phyloP scores from a whole-genome alignment of 805 yeast species.

The Vanderwaltozyma polyspora region DNA sequence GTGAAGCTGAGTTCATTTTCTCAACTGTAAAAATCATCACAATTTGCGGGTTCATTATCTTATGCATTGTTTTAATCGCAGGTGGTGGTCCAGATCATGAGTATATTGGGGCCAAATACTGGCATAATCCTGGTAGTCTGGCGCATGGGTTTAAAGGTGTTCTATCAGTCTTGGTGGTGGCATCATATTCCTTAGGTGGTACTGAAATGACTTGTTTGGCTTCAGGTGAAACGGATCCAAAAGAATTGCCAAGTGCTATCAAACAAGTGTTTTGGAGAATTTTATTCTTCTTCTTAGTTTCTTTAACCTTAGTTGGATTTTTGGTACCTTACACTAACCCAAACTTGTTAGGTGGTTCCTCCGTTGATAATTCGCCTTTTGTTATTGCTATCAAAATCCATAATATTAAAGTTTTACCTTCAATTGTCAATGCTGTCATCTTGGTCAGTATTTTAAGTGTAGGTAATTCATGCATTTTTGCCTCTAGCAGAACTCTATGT shows the following conservation, averaged over 20 bases:
- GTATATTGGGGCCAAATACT: constrained; percentile 36
- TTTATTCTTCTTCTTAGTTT: constrained; percentile 42
- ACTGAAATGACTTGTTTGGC: constrained; percentile 62
- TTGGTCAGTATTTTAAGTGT: constrained; percentile 42
- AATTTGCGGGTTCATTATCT: constrained; percentile 38
- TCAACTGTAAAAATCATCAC: constrained; percentile 37
- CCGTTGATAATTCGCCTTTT: constrained; percentile 51
- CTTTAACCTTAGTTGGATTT: constrained; percentile 47
- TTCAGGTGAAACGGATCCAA: constrained; percentile 60
- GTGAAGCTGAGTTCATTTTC: constrained; percentile 39
- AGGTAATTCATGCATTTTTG: constrained; percentile 38
- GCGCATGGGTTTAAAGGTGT: constrained; percentile 52
- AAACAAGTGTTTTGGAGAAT: constrained; percentile 62
- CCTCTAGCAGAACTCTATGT: constrained; percentile 41
- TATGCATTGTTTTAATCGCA: constrained; percentile 36
- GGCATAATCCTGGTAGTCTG: constrained; percentile 45
- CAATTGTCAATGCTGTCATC: constrained; percentile 47
- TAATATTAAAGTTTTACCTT: constrained; percentile 44
- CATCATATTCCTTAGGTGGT: constrained; percentile 67
- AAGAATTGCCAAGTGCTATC: constrained; percentile 55
- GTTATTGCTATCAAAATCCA: constrained; percentile 49
- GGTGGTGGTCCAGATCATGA: constrained; percentile 38
- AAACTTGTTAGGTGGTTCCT: constrained; percentile 37
- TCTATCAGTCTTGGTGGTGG: constrained; percentile 54
- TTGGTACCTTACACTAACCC: constrained; percentile 43